Base-by-base conservation (phyloP, 2,329 filamentous ascomycete genomes). In the Claviceps capensis region DNA sequence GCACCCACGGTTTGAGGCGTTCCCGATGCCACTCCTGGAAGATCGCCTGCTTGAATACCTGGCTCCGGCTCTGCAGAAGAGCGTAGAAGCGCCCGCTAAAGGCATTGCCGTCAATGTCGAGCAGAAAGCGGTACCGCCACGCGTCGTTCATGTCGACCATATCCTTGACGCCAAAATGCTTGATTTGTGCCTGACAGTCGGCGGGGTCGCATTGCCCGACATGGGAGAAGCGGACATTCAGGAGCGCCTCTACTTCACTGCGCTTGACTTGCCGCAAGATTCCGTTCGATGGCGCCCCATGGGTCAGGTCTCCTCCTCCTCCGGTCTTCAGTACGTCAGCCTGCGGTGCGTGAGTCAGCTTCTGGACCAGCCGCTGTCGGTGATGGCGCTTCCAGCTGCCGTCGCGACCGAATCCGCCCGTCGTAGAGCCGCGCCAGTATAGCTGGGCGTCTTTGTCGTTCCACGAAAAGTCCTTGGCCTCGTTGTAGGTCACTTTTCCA, bases 351-450 rank as follows among this genome's bases (percentile, higher is more conserved):
- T 88, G 43, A 5, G 17, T 30, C 23, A 45, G 6, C 23, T 45
- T 87, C 58, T 82, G 78, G 5, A 98, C 87, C 55, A 96, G 79
- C 47, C 82, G 79, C 66, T 98, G 93, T 1, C 93, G 85, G 65
- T 98, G 93, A 63, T 97, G 91, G 7, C 86, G 78, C 54, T 88
- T 78, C 93, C 93, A 98, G 11, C 89, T 88, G 17, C 91, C 91
- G 54, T 87, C 82, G 55, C 89, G 81, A 57, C 86, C 93, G 70
- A 90, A 97, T 0, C 93, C 93, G 42, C 93, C 93, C 0, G 93
- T 98, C 0, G 93, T 97, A 14, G 88, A 95, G 7, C 93, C 93
- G 37, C 93, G 85, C 93, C 93, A 98, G 74, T 91, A 97, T 56
- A 98, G 76, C 57, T 78, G 79, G 62, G 83, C 78, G 38, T 77